Base-by-base conservation (phyloP, 1,284 basidiomycete genomes). In the Trichosporon faecale region DNA sequence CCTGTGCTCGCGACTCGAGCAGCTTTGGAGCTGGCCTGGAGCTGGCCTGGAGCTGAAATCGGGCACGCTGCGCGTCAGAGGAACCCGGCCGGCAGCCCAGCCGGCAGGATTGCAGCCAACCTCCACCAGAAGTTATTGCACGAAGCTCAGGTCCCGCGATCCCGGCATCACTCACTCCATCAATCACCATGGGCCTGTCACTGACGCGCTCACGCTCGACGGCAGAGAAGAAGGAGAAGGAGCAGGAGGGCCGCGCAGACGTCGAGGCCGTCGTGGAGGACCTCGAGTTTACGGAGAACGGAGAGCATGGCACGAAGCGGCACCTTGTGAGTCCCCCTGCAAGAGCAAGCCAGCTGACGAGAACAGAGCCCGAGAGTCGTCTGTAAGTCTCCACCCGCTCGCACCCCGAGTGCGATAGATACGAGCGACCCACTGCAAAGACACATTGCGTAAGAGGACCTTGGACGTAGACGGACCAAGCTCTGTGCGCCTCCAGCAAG, bases 231-330 rank as follows among this genome's bases (percentile, higher is more conserved):
- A 52, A 52, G 49, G 23, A 52, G 49, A 52, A 52, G 49, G 49
- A 16, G 9, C 23, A 31, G 27, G 11, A 18, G 12, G 55, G 55
- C 11, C 55, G 55, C 14, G 55, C 55, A 27, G 55, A 60, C 55
- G 55, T 60, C 55, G 55, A 60, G 55, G 29, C 29, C 55, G 55
- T 60, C 14, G 25, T 31, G 6, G 64, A 65, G 64, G 44, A 44
- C 44, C 61, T 67, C 44, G 66, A 31, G 29, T 35, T 37, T n/a
- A 70, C 66, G 9, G 63, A 70, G 25, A 35, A 61, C n/a, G 69
- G 69, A n/a, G 69, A 70, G 27, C 52, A 57, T 21, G 69, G 69
- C 14, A 68, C 66, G 0, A 65, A 66, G 61, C 46, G 69, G 14
- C 66, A 70, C 49, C 66, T 70, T 11, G 69, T 68, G 52, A 60